These are phyloP conservation scores for Kandelia obovata DNA, from an alignment of 345 rosid species.

Conservation along the genomic window DNA sequence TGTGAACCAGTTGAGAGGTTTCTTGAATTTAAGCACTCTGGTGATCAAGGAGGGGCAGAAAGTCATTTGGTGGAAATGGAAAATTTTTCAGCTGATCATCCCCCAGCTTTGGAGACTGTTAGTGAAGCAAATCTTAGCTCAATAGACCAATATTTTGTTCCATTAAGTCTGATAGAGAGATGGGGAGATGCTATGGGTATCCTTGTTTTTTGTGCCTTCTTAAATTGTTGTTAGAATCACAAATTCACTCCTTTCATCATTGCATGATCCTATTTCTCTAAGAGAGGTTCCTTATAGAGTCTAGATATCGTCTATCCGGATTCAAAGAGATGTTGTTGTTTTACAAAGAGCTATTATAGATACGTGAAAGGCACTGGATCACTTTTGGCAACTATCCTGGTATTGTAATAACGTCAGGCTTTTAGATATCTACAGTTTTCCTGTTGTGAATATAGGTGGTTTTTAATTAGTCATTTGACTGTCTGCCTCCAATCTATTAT, in stretches of 20 bases:
- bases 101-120: conserved; percentile 30
- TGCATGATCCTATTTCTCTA: neutral
- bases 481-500: neutral
- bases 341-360: conserved; percentile 90
- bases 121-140: conserved; percentile 30
- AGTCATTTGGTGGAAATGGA: conserved; percentile 13
- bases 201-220: conserved; percentile 32
- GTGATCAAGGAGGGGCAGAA: conserved; percentile 29
- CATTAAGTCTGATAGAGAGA: conserved; percentile 68
- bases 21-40: conserved; percentile 48
- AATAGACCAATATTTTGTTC: conserved; percentile 60
- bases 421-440: neutral
- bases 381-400: conserved; percentile 78
- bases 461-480: no score
- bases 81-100: conserved; percentile 20
- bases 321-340: conserved; percentile 90
- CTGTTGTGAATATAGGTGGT: neutral
- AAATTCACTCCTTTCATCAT: neutral
- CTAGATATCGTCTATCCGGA: conserved; percentile 84
- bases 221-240: conserved; percentile 10
- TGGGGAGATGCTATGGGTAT: conserved; percentile 99
- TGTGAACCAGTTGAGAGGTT: conserved; percentile 69
- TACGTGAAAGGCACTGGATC: conserved; percentile 96
- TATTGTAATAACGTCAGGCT: conserved; percentile 23
- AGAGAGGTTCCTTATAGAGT: conserved; percentile 20